Evolutionary conservation across 345 rosid species (phyloP).

Genomic region (Angophora floribunda): DNA sequence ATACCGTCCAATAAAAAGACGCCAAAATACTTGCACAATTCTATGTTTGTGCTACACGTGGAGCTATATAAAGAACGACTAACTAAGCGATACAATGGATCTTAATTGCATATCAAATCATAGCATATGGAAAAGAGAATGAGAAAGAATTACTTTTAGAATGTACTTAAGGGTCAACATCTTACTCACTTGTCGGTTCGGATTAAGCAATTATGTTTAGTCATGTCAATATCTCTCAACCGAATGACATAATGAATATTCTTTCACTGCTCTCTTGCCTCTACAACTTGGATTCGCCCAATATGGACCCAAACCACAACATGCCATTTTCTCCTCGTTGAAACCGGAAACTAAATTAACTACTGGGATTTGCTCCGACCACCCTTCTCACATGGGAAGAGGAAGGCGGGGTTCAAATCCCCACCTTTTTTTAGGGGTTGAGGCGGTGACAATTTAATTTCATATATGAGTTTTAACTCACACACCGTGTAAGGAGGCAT

Average conservation of each 20-base stretch:
- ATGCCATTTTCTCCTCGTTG: neutral
- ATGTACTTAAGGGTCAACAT: neutral
- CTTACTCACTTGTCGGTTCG: neutral
- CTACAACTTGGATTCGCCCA: neutral
- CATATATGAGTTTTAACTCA: no score
- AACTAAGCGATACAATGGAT: neutral
- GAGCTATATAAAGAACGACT: neutral
- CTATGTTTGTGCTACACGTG: neutral
- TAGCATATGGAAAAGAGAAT: neutral
- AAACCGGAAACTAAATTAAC: no score
- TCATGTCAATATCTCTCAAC: neutral
- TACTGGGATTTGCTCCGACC: no score
- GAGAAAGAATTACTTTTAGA: neutral
- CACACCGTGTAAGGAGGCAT: no score
- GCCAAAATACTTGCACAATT: neutral
- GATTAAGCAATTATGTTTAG: neutral
- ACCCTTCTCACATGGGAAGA: no score
- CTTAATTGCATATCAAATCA: neutral
- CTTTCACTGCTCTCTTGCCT: neutral
- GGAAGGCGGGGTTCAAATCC: no score
- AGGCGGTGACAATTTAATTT: no score
- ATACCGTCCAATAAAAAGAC: neutral
- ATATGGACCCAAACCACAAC: conserved; percentile 8
- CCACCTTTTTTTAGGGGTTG: no score
- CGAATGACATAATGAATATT: neutral